Conservation (phyloP, 768 basidiomycete genomes). For the Hygrophoropsis aurantiaca region DNA sequence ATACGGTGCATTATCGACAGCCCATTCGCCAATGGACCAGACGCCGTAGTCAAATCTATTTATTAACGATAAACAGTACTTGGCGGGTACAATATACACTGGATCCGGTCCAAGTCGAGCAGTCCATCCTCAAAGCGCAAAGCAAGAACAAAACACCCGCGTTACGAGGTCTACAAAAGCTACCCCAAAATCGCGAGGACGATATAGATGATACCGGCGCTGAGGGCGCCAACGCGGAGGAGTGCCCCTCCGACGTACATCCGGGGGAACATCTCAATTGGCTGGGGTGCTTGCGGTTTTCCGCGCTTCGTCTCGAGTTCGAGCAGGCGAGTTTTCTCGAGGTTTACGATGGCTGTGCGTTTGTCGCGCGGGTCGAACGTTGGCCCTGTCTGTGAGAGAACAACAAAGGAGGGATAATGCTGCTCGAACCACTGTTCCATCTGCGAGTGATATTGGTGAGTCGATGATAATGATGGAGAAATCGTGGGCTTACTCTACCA, state of each 20-base stretch:
- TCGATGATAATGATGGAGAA: neutral
- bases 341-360: conserved; percentile 50
- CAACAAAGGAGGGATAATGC: conserved; percentile 90
- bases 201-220: conserved; percentile 19
- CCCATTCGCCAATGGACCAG: too few species aligned
- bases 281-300: neutral
- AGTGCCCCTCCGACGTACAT: conserved; percentile 27
- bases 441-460: conserved; percentile 35
- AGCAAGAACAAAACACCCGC: too few species aligned
- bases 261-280: conserved; percentile 21
- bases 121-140: too few species aligned
- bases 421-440: conserved; percentile 95
- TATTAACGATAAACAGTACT: too few species aligned
- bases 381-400: conserved; percentile 18
- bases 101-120: too few species aligned
- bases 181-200: conserved; percentile 6
- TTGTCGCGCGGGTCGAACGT: conserved; percentile 52
- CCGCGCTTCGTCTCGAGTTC: conserved; percentile 30
- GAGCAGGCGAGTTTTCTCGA: conserved; percentile 43
- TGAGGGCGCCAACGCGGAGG: conserved; percentile 24
- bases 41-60: too few species aligned
- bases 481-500: conserved; percentile 58
- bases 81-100: too few species aligned
- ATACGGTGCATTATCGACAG: too few species aligned
- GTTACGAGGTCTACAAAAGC: too few species aligned